These are phyloP conservation scores for Didymella sp. DNA, from an alignment of 2,329 filamentous ascomycete genomes.

Conservation along the genomic window DNA sequence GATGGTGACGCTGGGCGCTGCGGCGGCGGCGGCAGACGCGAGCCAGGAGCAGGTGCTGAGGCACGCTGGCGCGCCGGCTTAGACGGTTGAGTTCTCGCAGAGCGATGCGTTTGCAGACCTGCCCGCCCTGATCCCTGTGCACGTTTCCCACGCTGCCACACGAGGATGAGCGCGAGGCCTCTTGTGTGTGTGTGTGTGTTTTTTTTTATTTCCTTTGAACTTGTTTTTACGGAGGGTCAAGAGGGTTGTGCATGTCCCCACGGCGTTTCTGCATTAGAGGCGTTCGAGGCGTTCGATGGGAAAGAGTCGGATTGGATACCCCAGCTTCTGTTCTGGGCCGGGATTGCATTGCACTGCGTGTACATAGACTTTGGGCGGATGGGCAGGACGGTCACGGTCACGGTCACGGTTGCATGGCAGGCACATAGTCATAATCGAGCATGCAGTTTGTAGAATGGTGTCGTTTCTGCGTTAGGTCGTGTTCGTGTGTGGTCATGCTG, in stretches of 20 bases:
- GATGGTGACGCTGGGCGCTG: conserved; percentile 28
- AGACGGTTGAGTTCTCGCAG: not conserved
- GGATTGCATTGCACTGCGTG: not conserved
- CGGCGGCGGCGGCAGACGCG: conserved; percentile 8
- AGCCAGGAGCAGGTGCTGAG: conserved; percentile 1
- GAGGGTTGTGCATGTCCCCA: not conserved
- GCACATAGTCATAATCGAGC: conserved; percentile 11
- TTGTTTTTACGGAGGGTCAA: not conserved
- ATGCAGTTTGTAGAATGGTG: not conserved
- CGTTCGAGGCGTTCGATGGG: not conserved
- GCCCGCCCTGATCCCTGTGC: too few relatives aligned
- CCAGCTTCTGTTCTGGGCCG: not conserved
- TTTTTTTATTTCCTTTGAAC: not conserved
- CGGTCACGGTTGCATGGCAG: not conserved
- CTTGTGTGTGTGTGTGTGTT: too few relatives aligned
- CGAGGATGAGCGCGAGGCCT: too few relatives aligned
- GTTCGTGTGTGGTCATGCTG: not conserved
- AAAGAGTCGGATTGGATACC: not conserved
- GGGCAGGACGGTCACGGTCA: not conserved
- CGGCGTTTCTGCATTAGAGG: not conserved
- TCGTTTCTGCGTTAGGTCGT: conserved; percentile 1
- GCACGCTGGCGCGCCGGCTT: conserved; percentile 22
- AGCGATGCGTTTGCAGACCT: too few relatives aligned
- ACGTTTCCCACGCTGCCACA: too few relatives aligned
- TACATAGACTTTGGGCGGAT: not conserved